Conservation (phyloP, 2,329 filamentous ascomycete species). For the Pseudocercospora macadamiae region DNA sequence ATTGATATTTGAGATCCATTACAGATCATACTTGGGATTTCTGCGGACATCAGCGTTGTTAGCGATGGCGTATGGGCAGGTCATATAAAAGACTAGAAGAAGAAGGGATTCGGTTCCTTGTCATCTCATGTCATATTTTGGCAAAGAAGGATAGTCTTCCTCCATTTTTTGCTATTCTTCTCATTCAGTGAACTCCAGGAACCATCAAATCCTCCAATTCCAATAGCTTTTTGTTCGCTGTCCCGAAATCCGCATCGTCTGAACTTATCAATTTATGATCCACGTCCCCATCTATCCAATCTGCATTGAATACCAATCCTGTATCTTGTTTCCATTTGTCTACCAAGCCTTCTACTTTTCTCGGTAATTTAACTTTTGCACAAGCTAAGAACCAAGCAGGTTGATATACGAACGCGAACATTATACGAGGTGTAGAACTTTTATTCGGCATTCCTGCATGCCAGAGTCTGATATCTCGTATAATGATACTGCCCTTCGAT, state of each 20-base stretch:
- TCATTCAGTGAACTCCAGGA: background rate
- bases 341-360: constrained; percentile 19
- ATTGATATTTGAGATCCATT: constrained; percentile 73
- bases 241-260: constrained; percentile 27
- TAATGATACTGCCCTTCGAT: constrained; percentile 58
- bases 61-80: background rate
- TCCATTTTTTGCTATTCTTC: background rate
- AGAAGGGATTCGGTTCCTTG: no score
- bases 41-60: background rate
- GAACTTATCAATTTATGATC: constrained; percentile 28
- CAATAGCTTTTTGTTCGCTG: constrained; percentile 19
- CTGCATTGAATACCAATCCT: constrained; percentile 21
- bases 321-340: constrained; percentile 25
- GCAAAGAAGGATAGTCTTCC: no score
- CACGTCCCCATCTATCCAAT: constrained; percentile 28
- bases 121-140: no score
- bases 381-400: constrained; percentile 45
- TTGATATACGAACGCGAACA: constrained; percentile 52
- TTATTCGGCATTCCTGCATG: constrained; percentile 66
- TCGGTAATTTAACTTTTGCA: constrained; percentile 25
- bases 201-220: constrained; percentile 23
- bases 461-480: constrained; percentile 65
- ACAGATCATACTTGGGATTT: background rate
- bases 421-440: constrained; percentile 41
- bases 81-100: background rate